Evolutionary conservation across 2,329 filamentous ascomycete species (phyloP).

Genomic region (Samsoniella hepiali): DNA sequence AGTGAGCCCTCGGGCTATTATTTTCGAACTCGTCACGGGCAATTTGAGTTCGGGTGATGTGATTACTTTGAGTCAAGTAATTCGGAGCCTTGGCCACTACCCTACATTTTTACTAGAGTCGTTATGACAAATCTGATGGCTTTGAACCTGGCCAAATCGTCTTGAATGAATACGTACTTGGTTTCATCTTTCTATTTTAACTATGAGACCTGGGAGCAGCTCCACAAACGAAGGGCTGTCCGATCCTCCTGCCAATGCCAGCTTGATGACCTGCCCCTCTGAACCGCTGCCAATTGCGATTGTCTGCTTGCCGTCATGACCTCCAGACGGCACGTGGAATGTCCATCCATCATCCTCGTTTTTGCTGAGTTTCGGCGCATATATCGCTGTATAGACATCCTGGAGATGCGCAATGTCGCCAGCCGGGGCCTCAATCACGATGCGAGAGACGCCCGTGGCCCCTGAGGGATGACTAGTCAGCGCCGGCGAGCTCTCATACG

Average conservation of each 20-base stretch:
- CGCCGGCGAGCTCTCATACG: conserved; percentile 31
- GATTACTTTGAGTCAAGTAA: too few relatives aligned
- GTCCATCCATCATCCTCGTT: conserved; percentile 9
- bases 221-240: conserved; percentile 22
- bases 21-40: too few relatives aligned
- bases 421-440: conserved; percentile 37
- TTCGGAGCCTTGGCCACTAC: not conserved
- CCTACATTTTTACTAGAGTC: not conserved
- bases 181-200: conserved; percentile 20
- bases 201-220: conserved; percentile 22
- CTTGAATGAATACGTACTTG: not conserved
- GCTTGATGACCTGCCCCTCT: conserved; percentile 15
- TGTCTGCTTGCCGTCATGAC: conserved; percentile 15
- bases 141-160: too few relatives aligned
- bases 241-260: conserved; percentile 20
- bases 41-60: too few relatives aligned
- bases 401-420: conserved; percentile 23
- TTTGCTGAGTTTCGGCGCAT: conserved; percentile 10
- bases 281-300: not conserved
- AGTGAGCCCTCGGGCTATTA: too few relatives aligned
- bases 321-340: conserved; percentile 21
- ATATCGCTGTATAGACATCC: conserved; percentile 30
- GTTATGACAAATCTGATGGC: too few relatives aligned
- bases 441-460: conserved; percentile 46
- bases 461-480: conserved; percentile 47